Conservation (phyloP, 225 moss, liverwort and hornwort genomes). For the Physcomitrium patens region DNA sequence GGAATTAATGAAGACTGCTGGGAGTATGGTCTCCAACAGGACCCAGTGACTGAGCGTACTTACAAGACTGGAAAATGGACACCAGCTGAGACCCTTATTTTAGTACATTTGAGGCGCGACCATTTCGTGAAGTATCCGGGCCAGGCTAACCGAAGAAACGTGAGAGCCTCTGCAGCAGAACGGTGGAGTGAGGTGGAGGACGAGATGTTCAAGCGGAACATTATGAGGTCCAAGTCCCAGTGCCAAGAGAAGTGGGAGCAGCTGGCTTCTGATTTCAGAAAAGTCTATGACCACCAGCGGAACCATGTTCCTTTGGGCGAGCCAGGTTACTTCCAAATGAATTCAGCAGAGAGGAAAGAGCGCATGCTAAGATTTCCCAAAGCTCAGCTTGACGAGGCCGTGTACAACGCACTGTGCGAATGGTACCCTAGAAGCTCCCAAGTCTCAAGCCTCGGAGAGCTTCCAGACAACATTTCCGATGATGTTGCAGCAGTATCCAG, state of each 20-base stretch:
- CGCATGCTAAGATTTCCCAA: constrained; percentile 30
- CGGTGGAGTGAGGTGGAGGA: constrained; percentile 40
- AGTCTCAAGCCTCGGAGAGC: constrained; percentile 22
- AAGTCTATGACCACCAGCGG: constrained; percentile 32
- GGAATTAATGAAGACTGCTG: constrained; percentile 28
- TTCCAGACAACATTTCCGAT: constrained; percentile 24
- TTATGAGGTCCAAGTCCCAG: constrained; percentile 37
- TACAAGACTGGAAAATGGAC: constrained; percentile 43
- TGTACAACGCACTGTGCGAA: constrained; percentile 34
- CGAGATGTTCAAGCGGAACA: constrained; percentile 33
- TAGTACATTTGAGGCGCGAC: constrained; percentile 29
- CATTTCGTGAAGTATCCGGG: constrained; percentile 25
- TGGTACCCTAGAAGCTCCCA: constrained; percentile 33
- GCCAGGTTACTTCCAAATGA: constrained; percentile 37
- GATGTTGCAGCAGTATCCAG: constrained; percentile 28
- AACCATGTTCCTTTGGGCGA: constrained; percentile 34
- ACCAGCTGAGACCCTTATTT: constrained; percentile 30
- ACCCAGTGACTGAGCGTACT: constrained; percentile 19
- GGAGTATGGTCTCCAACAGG: constrained; percentile 27
- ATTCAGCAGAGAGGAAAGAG: constrained; percentile 32
- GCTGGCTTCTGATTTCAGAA: constrained; percentile 36
- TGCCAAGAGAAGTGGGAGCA: constrained; percentile 45
- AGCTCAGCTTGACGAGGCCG: constrained; percentile 33
- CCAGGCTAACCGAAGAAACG: constrained; percentile 6
- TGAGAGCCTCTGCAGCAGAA: constrained; percentile 31